Evolutionary conservation across 1,284 basidiomycete genomes (phyloP).

Genomic region (Gomphus bonarii): DNA sequence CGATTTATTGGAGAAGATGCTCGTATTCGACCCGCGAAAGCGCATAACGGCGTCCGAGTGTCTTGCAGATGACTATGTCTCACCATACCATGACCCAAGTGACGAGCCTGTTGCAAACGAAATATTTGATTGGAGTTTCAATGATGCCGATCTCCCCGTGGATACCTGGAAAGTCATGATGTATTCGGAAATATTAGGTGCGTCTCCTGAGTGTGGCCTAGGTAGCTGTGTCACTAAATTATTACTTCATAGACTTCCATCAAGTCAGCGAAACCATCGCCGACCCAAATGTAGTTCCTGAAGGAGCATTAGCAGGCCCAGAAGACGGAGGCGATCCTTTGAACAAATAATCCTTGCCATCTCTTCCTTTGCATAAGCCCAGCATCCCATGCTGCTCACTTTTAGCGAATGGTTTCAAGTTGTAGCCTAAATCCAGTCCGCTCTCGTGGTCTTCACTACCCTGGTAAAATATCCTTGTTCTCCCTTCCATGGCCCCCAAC

Average conservation of each 20-base stretch:
- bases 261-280: slow-evolving; percentile 49
- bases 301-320: slow-evolving; percentile 57
- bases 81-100: slow-evolving; percentile 97
- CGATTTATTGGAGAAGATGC: slow-evolving; percentile 96
- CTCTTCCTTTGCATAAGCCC: background rate
- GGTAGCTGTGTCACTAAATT: background rate
- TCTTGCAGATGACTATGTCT: slow-evolving; percentile 90
- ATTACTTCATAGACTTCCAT: slow-evolving; percentile 63
- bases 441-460: background rate
- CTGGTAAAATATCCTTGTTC: background rate
- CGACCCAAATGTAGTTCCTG: slow-evolving; percentile 33
- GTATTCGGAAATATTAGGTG: slow-evolving; percentile 92
- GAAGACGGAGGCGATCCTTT: slow-evolving; percentile 24
- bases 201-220: slow-evolving; percentile 20
- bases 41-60: slow-evolving; percentile 91
- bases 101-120: slow-evolving; percentile 94
- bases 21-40: slow-evolving; percentile 96
- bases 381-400: slow-evolving; percentile 4
- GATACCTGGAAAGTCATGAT: slow-evolving; percentile 99
- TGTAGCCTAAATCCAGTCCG: background rate
- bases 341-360: slow-evolving; percentile 3
- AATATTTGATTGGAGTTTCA: slow-evolving; percentile 99
- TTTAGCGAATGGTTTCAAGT: background rate
- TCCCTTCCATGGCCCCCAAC: background rate
- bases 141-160: slow-evolving; percentile 98